These are phyloP conservation scores for Lactifluus pinguis DNA, from an alignment of 768 basidiomycete species.

Conservation along the genomic window DNA sequence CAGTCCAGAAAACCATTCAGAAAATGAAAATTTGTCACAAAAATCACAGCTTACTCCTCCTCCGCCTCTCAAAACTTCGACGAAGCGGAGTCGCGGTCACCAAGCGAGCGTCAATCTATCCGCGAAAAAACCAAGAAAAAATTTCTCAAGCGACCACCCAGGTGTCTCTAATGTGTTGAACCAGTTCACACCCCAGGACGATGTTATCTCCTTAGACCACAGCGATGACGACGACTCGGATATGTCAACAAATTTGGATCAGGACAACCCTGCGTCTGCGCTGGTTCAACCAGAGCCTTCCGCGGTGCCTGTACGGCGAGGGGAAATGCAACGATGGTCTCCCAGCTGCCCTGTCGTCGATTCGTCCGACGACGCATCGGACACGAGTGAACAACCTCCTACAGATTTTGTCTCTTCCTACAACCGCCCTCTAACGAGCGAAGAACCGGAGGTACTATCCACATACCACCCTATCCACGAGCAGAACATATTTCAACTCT, in stretches of 20 bases:
- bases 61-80: constrained; percentile 22
- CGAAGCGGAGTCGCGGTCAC: constrained; percentile 39
- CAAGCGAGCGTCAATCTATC: background rate
- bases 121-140: constrained; percentile 27
- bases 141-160: constrained; percentile 21
- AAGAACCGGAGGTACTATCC: constrained; percentile 29
- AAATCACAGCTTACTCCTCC: background rate
- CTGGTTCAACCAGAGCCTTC: background rate
- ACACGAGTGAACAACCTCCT: constrained; percentile 7
- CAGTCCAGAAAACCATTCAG: background rate
- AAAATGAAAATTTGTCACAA: background rate
- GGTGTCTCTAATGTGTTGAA: constrained; percentile 25
- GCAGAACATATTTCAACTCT: constrained; percentile 39
- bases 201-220: constrained; percentile 22
- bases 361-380: constrained; percentile 25
- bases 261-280: background rate
- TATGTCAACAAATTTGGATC: constrained; percentile 25
- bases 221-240: constrained; percentile 19
- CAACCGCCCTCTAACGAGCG: background rate
- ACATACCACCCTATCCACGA: constrained; percentile 41
- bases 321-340: constrained; percentile 41
- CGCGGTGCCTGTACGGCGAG: background rate
- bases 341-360: constrained; percentile 38
- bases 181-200: constrained; percentile 30
- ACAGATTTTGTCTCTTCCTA: constrained; percentile 27